Evolutionary conservation across 1,284 basidiomycete genomes (phyloP), one percentile per base, ranked within the genome.

Genomic region (Cutaneotrichosporon curvatum): DNA sequence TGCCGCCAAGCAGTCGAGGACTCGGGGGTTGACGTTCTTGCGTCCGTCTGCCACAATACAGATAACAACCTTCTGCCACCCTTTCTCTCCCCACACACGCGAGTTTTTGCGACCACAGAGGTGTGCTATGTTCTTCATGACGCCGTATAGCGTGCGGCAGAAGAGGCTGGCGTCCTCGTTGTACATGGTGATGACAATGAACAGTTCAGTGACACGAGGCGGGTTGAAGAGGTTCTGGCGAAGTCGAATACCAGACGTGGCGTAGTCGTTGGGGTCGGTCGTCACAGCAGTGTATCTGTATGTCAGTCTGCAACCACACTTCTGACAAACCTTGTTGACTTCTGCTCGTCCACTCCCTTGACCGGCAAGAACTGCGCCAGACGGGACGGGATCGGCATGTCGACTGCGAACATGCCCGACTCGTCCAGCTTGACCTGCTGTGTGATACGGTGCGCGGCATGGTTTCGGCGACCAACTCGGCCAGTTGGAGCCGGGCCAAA

Each of bases 61-160:
- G 3, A 96, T 87, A 3, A 95, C 90, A 16, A 95, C 84, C 80
- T 95, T 97, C 67, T 97, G 89, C 94, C 94, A 99, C 0, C 89
- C 85, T 46, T 96, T 88, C 7, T 82, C 80, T 4, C 94, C 94
- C 95, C 94, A 99, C 0, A 89, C 94, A 50, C 88, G 81, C 11
- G 87, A 92, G 61, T 90, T 90, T 71, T 92, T 91, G 31, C 94
- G 79, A 10, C 86, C 85, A 68, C 94, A 96, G 7, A 97, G 76
- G 69, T 95, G 87, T 2, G 83, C 76, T 38, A 91, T 88, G 65
- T 88, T 91, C 53, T 74, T 77, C 91, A 97, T 97, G 12, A 98
- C 88, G 4, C 92, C 94, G 69, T 96, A 89, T 58, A 98, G 72
- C 2, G 95, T 98, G 38, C 94, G 78, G 65, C 89, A 90, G 68